Conservation (phyloP, 306 rosid species). For the Mimosa bimucronata region DNA sequence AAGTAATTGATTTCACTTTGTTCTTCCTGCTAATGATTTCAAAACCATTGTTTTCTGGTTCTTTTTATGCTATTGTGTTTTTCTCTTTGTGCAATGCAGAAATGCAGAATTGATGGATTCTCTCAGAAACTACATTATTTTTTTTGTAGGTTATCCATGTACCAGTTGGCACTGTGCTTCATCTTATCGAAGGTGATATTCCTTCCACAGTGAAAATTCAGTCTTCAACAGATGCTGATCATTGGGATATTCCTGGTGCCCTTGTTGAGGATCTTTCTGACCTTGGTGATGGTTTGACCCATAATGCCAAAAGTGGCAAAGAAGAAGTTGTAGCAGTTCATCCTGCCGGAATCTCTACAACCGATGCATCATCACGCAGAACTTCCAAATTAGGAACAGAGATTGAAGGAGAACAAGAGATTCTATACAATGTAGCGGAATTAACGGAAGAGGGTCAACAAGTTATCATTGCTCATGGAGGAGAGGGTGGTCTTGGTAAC, state of each 20-base stretch:
- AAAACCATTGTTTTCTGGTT: constrained; percentile 11
- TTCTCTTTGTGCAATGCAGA: background rate
- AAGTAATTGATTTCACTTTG: constrained; percentile 53
- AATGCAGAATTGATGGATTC: constrained; percentile 31
- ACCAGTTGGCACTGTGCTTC: constrained; percentile 89
- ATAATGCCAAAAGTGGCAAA: constrained; percentile 33
- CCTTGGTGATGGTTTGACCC: constrained; percentile 31
- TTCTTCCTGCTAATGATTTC: constrained; percentile 30
- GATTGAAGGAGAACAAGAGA: constrained; percentile 49
- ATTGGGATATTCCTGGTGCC: constrained; percentile 87
- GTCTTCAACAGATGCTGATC: constrained; percentile 65
- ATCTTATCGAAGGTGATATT: constrained; percentile 73
- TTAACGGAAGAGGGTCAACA: constrained; percentile 77
- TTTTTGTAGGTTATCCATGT: constrained; percentile 66
- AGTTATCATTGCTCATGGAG: constrained; percentile 71
- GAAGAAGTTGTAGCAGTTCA: constrained; percentile 33
- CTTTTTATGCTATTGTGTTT: constrained; percentile 10
- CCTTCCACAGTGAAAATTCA: constrained; percentile 48
- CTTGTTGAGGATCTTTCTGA: constrained; percentile 55
- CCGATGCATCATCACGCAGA: constrained; percentile 5
- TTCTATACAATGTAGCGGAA: constrained; percentile 70
- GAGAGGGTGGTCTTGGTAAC: constrained; percentile 83
- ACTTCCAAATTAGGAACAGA: constrained; percentile 39
- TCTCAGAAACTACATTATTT: constrained; percentile 23
- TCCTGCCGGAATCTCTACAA: constrained; percentile 34